Evolutionary conservation across 2,329 filamentous ascomycete species (phyloP).

Genomic region (Rhinocladiella mackenziei): DNA sequence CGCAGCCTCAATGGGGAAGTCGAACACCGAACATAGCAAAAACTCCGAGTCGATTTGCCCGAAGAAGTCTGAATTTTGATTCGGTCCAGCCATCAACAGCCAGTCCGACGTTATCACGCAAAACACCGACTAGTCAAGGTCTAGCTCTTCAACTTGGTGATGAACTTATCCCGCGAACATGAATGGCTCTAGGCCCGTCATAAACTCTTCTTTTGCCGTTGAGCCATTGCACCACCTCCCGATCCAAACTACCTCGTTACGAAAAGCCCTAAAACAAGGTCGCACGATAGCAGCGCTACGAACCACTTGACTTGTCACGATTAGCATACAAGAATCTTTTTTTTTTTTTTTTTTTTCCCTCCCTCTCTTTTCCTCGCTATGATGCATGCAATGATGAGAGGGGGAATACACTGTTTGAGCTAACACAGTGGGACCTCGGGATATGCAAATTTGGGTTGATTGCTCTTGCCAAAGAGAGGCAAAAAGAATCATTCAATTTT

Average conservation of each 20-base stretch:
- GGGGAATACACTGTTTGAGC: slow-evolving; percentile 9
- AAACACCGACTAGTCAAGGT: slow-evolving; percentile 34
- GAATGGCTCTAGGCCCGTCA: no score
- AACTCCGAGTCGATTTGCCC: slow-evolving; percentile 70
- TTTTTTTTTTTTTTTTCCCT: no score
- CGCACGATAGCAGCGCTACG: slow-evolving; percentile 17
- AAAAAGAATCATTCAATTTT: slow-evolving; percentile 1
- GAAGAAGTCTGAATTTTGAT: slow-evolving; percentile 78
- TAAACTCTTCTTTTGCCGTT: no score
- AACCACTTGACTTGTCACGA: slow-evolving; percentile 22
- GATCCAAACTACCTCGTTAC: slow-evolving; percentile 5
- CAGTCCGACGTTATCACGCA: slow-evolving; percentile 24
- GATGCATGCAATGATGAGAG: slow-evolving; percentile 11
- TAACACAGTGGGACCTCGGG: not conserved
- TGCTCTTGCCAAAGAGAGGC: slow-evolving; percentile 6
- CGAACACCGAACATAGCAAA: slow-evolving; percentile 57
- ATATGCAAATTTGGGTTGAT: slow-evolving; percentile 4
- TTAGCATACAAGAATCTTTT: slow-evolving; percentile 21
- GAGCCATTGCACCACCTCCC: no score
- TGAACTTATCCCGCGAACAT: slow-evolving; percentile 44
- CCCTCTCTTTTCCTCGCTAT: slow-evolving; percentile 2
- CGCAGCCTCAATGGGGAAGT: slow-evolving; percentile 71
- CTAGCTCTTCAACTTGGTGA: slow-evolving; percentile 65
- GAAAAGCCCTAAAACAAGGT: slow-evolving; percentile 16
- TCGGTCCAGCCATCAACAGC: slow-evolving; percentile 56